A percentile compares a stretch with the other conserved stretches of the same genome.
Evolutionary conservation across 2,329 filamentous ascomycete genomes (phyloP).

Genomic region (Microsporum canis): DNA sequence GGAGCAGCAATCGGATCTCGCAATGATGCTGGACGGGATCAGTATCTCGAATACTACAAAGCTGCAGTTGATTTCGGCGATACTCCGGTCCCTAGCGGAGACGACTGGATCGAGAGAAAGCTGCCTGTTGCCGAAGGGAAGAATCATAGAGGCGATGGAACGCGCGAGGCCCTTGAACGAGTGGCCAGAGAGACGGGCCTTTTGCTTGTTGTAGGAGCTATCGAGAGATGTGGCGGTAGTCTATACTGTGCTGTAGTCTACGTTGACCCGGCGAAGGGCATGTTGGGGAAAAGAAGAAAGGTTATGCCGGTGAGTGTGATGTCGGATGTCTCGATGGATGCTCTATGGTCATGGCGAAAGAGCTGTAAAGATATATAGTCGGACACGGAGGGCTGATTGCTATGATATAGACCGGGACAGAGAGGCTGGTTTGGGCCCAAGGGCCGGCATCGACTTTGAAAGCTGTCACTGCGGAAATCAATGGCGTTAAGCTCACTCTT

Average conservation of each 20-base stretch:
- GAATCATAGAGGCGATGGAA: slow-evolving; percentile 57
- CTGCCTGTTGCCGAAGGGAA: slow-evolving; percentile 43
- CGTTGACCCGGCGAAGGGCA: slow-evolving; percentile 60
- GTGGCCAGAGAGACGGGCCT: slow-evolving; percentile 68
- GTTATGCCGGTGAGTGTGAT: slow-evolving; percentile 62
- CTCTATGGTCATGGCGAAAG: background rate
- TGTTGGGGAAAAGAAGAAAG: slow-evolving; percentile 77
- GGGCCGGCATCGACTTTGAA: slow-evolving; percentile 66
- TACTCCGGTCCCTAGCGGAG: slow-evolving; percentile 56
- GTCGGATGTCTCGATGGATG: too few relatives aligned
- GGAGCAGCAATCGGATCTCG: slow-evolving; percentile 63
- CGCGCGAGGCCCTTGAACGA: slow-evolving; percentile 64
- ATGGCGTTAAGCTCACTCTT: slow-evolving; percentile 66
- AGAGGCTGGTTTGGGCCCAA: slow-evolving; percentile 81
- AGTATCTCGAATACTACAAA: slow-evolving; percentile 71
- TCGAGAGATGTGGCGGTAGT: slow-evolving; percentile 70
- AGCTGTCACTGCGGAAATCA: slow-evolving; percentile 68
- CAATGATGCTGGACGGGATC: slow-evolving; percentile 58
- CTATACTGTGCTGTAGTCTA: slow-evolving; percentile 77
- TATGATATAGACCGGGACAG: slow-evolving; percentile 54
- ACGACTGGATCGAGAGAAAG: slow-evolving; percentile 57
- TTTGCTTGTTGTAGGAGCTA: slow-evolving; percentile 67
- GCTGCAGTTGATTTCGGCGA: slow-evolving; percentile 75
- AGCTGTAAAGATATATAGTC: too few relatives aligned
- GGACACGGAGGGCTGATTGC: background rate